phyloP scores from a whole-genome alignment of 2,329 filamentous ascomycete species.

The Pseudogymnoascus sp. region DNA sequence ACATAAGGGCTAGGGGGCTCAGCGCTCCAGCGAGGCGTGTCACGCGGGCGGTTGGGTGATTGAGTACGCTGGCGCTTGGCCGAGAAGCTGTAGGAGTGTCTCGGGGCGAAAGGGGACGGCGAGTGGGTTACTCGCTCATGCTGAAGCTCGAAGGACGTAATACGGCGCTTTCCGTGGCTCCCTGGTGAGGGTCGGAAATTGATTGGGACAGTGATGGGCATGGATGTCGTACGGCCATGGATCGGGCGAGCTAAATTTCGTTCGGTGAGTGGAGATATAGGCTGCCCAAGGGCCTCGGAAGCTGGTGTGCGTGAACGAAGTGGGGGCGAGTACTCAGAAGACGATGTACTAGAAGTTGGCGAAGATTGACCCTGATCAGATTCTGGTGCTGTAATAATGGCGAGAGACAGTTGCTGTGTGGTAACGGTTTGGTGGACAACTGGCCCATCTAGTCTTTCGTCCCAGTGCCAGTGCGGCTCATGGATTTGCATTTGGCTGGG shows the following conservation, averaged over 20 bases:
- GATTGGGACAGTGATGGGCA: constrained; percentile 36
- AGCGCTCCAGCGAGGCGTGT: constrained; percentile 47
- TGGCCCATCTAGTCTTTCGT: constrained; percentile 52
- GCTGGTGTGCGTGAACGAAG: constrained; percentile 22
- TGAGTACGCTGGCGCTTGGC: constrained; percentile 35
- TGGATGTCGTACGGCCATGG: constrained; percentile 43
- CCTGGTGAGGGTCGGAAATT: constrained; percentile 30
- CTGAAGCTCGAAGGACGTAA: constrained; percentile 34
- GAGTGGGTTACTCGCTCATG: constrained; percentile 17
- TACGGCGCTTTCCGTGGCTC: constrained; percentile 35
- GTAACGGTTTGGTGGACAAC: constrained; percentile 36
- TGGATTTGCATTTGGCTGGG: constrained; percentile 51
- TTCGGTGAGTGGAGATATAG: constrained; percentile 20
- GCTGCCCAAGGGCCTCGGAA: constrained; percentile 15
- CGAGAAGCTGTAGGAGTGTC: constrained; percentile 9
- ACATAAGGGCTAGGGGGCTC: constrained; percentile 23
- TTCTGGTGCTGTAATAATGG: constrained; percentile 34
- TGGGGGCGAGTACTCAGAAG: constrained; percentile 21
- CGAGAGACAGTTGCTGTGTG: constrained; percentile 31
- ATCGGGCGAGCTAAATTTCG: constrained; percentile 35
- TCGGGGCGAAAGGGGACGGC: constrained; percentile 6
- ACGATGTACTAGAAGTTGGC: constrained; percentile 26
- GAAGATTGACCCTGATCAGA: constrained; percentile 22
- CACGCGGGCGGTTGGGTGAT: constrained; percentile 45
- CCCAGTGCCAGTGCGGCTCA: constrained; percentile 60